Conservation (phyloP, 805 yeast species). For the Cyberlindnera amylophila region DNA sequence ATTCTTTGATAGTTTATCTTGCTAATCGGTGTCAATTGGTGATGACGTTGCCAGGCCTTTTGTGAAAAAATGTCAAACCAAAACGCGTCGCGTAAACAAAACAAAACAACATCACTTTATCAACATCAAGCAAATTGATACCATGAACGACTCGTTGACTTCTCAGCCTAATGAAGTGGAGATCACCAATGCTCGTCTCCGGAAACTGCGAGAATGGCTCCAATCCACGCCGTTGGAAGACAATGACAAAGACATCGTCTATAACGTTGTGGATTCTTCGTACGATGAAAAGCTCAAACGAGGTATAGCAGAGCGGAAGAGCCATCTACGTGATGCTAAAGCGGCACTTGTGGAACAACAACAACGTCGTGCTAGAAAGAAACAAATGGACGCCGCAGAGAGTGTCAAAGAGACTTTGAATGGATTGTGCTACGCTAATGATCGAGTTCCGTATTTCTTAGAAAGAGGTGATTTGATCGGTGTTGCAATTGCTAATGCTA, state of each 20-base stretch:
- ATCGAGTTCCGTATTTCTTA: slow-evolving; percentile 17
- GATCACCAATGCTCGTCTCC: background rate
- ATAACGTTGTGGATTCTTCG: slow-evolving; percentile 1
- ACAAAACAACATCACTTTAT: background rate
- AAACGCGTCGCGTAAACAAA: background rate
- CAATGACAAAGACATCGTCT: background rate
- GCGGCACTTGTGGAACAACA: slow-evolving; percentile 8
- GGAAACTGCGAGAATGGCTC: background rate
- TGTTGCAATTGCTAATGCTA: slow-evolving; percentile 16
- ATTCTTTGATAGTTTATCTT: background rate
- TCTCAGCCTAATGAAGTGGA: background rate
- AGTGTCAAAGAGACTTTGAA: slow-evolving; percentile 2
- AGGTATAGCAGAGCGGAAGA: slow-evolving; percentile 8
- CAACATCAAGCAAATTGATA: background rate
- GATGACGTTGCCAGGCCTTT: background rate
- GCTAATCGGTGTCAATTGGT: background rate
- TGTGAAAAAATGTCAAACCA: too few relatives aligned
- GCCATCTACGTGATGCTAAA: slow-evolving; percentile 10
- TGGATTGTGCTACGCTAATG: slow-evolving; percentile 14
- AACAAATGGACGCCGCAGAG: background rate
- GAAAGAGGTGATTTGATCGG: slow-evolving; percentile 27
- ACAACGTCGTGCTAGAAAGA: background rate
- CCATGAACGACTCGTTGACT: background rate
- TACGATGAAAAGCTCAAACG: slow-evolving; percentile 8
- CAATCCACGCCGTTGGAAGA: background rate